Evolutionary conservation across 352 stramenopile genomes (phyloP).

Genomic region (Pythium sukuiense): DNA sequence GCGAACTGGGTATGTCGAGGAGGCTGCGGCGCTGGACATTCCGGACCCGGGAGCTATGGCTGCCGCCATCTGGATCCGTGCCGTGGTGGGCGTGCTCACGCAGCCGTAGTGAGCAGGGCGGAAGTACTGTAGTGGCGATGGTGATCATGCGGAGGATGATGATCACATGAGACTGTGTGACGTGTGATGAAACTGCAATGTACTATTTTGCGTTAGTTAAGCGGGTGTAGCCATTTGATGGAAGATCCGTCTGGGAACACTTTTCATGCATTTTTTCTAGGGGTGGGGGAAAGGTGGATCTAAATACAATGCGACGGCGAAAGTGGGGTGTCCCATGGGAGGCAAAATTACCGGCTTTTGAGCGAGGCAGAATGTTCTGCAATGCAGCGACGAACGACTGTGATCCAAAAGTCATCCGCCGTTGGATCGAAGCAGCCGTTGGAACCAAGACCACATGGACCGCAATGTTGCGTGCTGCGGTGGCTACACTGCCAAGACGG

Average conservation of each 20-base stretch:
- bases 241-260: neutral
- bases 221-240: neutral
- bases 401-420: neutral
- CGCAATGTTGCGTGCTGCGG: neutral
- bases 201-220: neutral
- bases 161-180: neutral
- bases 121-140: neutral
- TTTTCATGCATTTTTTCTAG: neutral
- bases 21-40: slow-evolving; percentile 81
- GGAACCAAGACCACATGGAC: neutral
- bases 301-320: neutral
- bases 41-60: slow-evolving; percentile 95
- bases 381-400: neutral
- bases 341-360: neutral
- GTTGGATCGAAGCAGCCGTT: neutral
- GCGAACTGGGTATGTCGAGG: slow-evolving; percentile 88
- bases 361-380: neutral
- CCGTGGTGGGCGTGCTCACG: slow-evolving; percentile 46
- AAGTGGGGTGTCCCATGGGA: slow-evolving; percentile 1
- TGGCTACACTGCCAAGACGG: neutral
- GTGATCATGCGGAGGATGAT: too few species aligned
- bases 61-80: slow-evolving; percentile 88
- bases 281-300: too few species aligned
- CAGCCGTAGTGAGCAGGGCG: slow-evolving; percentile 6
- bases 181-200: neutral